Base-by-base conservation (phyloP, 2,329 filamentous ascomycete genomes). In the Alternaria arbusti region DNA sequence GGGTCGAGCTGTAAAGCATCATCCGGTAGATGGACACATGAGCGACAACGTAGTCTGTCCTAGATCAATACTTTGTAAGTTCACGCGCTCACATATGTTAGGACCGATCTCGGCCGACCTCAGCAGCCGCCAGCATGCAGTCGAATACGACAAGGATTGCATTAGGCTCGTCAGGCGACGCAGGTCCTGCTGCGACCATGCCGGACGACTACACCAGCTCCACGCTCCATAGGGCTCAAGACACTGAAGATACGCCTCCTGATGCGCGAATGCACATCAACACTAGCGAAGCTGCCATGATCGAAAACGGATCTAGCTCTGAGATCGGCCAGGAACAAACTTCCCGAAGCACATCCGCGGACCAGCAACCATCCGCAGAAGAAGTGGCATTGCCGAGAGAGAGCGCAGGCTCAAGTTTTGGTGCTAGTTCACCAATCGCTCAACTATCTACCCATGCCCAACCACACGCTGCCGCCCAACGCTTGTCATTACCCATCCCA, bases 41-140 rank as follows among this genome's bases (percentile, higher is more conserved):
- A 60, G 22, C 51, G 28, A 60, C 22, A 30, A 26, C 57, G 50
- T 54, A 64, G 66, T 66, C 52, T 64, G 66, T 68, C 55, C 25
- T 57, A 49, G 51, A 44, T 40, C 49, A 44, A 36, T 23, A 40
- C 44, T 46, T 46, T 55, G 43, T 25, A 20, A 20, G 55, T 40
- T 8, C 46, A 20, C 23, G 44, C 43, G 50, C 73, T 67, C 59
- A 65, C 54, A 55, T 40, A 30, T 11, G 17, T 12, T 45, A 61
- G 62, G 43, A 36, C 36, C 30, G 30, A n/a, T 45, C 47, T 23
- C 30, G 23, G 20, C 15, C 45, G 28, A 11, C 52, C 26, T 20
- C 36, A 25, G n/a, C 47, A 36, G 44, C 32, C 36, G n/a, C 9
- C n/a, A 28, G 11, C 9, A 26, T 51, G 46, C 25, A 56, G 50